These are phyloP conservation scores for Mycena rebaudengoi DNA, from an alignment of 768 basidiomycete genomes.

Conservation along the genomic window DNA sequence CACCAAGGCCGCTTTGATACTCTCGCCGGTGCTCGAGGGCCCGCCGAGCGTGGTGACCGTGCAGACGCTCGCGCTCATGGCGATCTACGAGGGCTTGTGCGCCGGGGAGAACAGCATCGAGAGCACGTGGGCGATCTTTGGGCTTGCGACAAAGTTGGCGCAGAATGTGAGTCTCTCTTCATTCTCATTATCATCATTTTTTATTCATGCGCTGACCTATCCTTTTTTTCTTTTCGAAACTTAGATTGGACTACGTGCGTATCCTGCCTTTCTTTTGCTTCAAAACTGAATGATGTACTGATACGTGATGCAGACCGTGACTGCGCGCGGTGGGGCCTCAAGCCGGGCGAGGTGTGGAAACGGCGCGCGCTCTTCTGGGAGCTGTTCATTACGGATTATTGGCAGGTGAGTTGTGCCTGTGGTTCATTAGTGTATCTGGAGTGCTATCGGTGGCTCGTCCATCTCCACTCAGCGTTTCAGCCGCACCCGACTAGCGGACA, in stretches of 20 bases:
- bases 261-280: not conserved
- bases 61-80: slow-evolving; percentile 71
- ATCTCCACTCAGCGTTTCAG: too few species aligned
- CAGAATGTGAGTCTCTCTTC: slow-evolving; percentile 62
- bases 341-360: slow-evolving; percentile 71
- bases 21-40: slow-evolving; percentile 73
- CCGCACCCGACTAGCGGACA: not conserved
- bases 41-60: slow-evolving; percentile 74
- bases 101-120: slow-evolving; percentile 75
- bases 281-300: not conserved
- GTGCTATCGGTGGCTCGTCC: too few species aligned
- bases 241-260: slow-evolving; percentile 75
- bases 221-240: too few species aligned
- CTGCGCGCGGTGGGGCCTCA: slow-evolving; percentile 72
- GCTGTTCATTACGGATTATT: slow-evolving; percentile 74
- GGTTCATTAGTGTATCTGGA: too few species aligned
- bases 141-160: slow-evolving; percentile 67
- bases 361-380: slow-evolving; percentile 78
- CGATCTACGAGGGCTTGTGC: slow-evolving; percentile 73
- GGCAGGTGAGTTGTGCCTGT: slow-evolving; percentile 72
- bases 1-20: slow-evolving; percentile 68
- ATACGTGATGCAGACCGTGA: slow-evolving; percentile 70
- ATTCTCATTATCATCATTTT: not conserved
- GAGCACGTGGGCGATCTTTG: slow-evolving; percentile 70
- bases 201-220: too few species aligned